Evolutionary conservation across 129 eudicot genomes (phyloP), one percentile per base, ranked within the genome.

Genomic region (Flaveria ramosissima): DNA sequence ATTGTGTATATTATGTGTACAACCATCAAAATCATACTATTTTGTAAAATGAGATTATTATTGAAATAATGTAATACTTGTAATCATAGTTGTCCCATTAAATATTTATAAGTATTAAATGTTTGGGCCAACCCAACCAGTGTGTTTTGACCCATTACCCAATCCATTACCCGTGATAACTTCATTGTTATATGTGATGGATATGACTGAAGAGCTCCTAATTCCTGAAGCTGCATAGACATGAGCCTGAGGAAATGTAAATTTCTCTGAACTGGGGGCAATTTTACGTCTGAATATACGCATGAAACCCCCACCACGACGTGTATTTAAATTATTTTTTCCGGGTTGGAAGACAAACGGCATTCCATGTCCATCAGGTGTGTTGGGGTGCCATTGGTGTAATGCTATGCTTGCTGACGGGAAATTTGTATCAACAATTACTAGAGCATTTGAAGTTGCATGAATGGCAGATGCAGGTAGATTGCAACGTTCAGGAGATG

Each of bases 361-460:
- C 57, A 85, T 47, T 42, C 96, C 98, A 68, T 78, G 88, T 63
- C 90, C 96, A 85, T 93, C 98, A 5, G 97, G 97, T 21, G 97
- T 93, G 78, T 93, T 93, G 57, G 98, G 98, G 77, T 90, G 96
- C 98, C 98, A 93, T 80, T 93, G 90, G 66, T 93, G 98, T 46
- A 88, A 89, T 60, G 97, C 98, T 68, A 93, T 77, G 75, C 80
- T 87, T 52, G 89, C 97, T 45, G 95, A 89, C 20, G 98, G 96
- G 43, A 88, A 92, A 74, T 85, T 86, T 19, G 76, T 75, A 86
- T 93, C 96, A 52, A 85, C 97, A 79, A 85, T 84, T 62, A 93
- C 78, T 36, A 93, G 78, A 84, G 96, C 86, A 83, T 93, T 89
- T 50, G 92, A 88, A 53, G 96, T 88, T 77, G 98, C 93, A 56